A percentile compares a stretch with the other conserved stretches of the same genome.
Evolutionary conservation across 129 eudicot species (phyloP).

Genomic region (Artemisia argyi): DNA sequence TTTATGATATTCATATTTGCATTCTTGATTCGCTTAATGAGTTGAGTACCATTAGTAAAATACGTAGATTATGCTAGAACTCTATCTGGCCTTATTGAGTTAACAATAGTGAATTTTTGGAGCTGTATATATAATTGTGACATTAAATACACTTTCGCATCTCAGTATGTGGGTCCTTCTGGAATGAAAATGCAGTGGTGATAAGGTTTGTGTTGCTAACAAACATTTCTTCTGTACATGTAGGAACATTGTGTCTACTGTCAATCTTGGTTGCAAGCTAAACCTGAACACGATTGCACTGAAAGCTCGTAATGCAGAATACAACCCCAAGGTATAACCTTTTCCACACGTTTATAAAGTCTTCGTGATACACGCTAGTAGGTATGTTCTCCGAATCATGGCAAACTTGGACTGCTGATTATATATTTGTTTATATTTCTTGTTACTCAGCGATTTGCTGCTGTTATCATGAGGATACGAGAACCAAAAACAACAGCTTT

Average conservation of each 20-base stretch:
- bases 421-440: neutral
- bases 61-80: no score
- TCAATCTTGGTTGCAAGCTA: conserved; percentile 81
- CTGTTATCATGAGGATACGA: conserved; percentile 91
- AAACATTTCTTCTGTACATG: conserved; percentile 5
- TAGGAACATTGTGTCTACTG: conserved; percentile 93
- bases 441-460: conserved; percentile 82
- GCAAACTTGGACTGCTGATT: neutral
- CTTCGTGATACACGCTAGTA: neutral
- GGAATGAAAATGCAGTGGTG: no score
- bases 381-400: neutral
- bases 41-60: no score
- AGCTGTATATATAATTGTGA: no score
- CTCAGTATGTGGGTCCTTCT: no score
- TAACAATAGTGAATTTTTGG: no score
- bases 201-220: neutral
- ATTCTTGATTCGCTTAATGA: no score
- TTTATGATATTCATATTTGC: no score
- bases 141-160: no score
- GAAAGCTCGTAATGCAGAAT: conserved; percentile 92
- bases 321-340: conserved; percentile 76
- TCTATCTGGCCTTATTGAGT: no score
- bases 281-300: conserved; percentile 80
- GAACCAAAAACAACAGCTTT: conserved; percentile 90
- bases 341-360: neutral